Evolutionary conservation across 805 yeast species (phyloP), one percentile per base, ranked within the genome.

Genomic region (Lachancea meyersii): DNA sequence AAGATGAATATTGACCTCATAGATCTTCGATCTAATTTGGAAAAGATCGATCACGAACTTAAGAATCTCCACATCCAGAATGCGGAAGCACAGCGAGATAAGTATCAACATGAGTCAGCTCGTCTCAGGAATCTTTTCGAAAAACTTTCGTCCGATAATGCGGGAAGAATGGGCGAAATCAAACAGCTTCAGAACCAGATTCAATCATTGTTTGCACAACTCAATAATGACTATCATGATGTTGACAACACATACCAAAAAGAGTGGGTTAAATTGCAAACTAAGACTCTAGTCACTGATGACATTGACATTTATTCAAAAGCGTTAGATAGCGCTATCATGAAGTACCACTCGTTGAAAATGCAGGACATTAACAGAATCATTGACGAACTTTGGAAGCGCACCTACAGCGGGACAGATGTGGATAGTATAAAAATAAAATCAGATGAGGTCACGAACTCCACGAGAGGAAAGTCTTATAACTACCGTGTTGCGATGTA

Each of bases 401-500:
- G 77, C 38, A 93, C 99, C 0, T 93, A 93, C 57, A 82, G 83
- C 50, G 98, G 98, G 1, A 83, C 96, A 2, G 99, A 93, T 64
- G 87, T 93, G 35, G 97, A 93, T 57, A 78, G 94, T 0, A 88
- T 93, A 38, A 77, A 83, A 54, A 86, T 93, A 48, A 75, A 80
- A 50, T 83, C 95, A 31, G 97, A 91, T 53, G 81, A 79, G 45
- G 71, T 67, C 9, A 53, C 57, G 5, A 55, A 52, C 35, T 49
- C 58, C 11, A 60, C 58, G 35, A 61, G 73, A 19, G 76, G 77
- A 32, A 68, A 94, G 44, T 77, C 93, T 1, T 91, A 89, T 61
- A 89, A 91, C 58, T 91, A 91, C 57, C 71, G 97, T 30, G 97
- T 93, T 16, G 95, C 89, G 18, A 93, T 93, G 98, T 80, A 80